These are phyloP conservation scores for Ceratocystis colombiana DNA, from an alignment of 2,329 filamentous ascomycete species.

Conservation along the genomic window DNA sequence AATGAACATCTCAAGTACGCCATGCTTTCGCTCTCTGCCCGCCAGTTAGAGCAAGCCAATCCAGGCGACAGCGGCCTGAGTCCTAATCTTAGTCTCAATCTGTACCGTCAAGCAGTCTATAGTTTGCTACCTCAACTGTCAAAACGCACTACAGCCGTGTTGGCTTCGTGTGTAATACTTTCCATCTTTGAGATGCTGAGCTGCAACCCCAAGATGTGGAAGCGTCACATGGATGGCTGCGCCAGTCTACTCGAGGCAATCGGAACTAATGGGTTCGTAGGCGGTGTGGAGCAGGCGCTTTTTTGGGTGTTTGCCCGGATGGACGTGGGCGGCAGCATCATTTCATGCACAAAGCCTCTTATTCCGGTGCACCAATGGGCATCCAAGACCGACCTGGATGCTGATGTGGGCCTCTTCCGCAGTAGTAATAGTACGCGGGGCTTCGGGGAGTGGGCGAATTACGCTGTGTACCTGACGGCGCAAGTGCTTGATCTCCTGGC, in stretches of 20 bases:
- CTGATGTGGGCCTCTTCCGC: constrained; percentile 33
- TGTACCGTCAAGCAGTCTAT: constrained; percentile 45
- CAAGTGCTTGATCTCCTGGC: constrained; percentile 37
- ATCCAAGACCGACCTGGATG: constrained; percentile 31
- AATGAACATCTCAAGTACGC: constrained; percentile 40
- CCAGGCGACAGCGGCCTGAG: constrained; percentile 3
- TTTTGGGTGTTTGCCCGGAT: constrained; percentile 48
- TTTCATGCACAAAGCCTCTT: constrained; percentile 42
- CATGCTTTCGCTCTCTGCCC: constrained; percentile 43
- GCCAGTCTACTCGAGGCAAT: constrained; percentile 42
- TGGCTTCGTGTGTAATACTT: constrained; percentile 44
- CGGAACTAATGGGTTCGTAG: constrained; percentile 42
- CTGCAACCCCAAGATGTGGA: constrained; percentile 41
- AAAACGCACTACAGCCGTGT: constrained; percentile 40
- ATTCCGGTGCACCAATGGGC: constrained; percentile 42
- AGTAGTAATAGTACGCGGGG: constrained; percentile 28
- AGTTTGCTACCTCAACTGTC: constrained; percentile 40
- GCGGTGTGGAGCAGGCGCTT: constrained; percentile 41
- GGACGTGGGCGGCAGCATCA: constrained; percentile 45
- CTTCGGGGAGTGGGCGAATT: constrained; percentile 43
- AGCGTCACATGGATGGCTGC: constrained; percentile 43
- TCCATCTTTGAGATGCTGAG: constrained; percentile 47
- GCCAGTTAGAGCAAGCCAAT: constrained; percentile 42
- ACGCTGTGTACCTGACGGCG: constrained; percentile 41
- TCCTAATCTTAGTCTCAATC: constrained; percentile 33